phyloP scores from a whole-genome alignment of 305 asterid species.

The Fraxinus ornus region DNA sequence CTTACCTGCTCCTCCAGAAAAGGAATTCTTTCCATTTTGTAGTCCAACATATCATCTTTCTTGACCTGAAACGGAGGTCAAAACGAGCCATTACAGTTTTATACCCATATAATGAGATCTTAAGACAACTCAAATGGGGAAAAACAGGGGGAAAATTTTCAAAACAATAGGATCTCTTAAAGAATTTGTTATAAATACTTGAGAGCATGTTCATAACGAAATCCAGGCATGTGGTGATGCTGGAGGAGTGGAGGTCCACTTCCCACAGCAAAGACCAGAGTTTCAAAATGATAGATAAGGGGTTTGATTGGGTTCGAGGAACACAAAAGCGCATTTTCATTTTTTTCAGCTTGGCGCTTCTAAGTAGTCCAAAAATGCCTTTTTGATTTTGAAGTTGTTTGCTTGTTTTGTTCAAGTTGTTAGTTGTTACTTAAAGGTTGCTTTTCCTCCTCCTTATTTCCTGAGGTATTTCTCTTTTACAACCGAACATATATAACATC shows the following conservation, averaged over 20 bases:
- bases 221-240: background rate
- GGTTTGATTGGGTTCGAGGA: background rate
- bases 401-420: background rate
- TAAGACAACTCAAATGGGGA: background rate
- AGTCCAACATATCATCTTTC: slow-evolving; percentile 55
- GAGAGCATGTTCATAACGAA: background rate
- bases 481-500: background rate
- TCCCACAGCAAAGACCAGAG: background rate
- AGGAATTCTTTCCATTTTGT: slow-evolving; percentile 69
- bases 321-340: background rate
- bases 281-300: background rate
- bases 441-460: background rate
- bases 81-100: background rate
- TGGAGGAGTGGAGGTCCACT: background rate
- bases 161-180: background rate
- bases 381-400: background rate
- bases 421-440: background rate
- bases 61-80: slow-evolving; percentile 39
- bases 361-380: background rate
- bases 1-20: slow-evolving; percentile 94
- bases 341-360: background rate
- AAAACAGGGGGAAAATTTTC: background rate
- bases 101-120: background rate
- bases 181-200: background rate
- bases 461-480: background rate